These are phyloP conservation scores for Laetiporus sulphureus DNA, from an alignment of 1,284 basidiomycete genomes.

Conservation along the genomic window DNA sequence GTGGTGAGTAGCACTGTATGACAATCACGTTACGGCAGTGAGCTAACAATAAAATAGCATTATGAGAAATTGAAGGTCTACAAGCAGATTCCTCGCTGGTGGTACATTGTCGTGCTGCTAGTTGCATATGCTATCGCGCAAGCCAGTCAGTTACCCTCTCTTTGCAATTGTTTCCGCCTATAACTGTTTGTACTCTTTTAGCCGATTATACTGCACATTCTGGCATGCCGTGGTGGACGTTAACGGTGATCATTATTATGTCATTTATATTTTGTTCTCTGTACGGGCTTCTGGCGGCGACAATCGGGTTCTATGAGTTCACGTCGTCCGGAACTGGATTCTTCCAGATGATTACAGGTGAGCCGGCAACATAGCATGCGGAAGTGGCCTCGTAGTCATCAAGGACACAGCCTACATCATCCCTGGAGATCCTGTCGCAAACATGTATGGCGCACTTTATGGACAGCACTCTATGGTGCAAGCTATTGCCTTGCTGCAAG, in stretches of 20 bases:
- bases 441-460: slow-evolving; percentile 48
- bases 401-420: slow-evolving; percentile 29
- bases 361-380: slow-evolving; percentile 19
- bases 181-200: neutral
- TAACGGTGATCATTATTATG: slow-evolving; percentile 38
- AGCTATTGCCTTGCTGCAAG: slow-evolving; percentile 39
- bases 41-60: slow-evolving; percentile 30
- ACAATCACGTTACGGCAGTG: neutral
- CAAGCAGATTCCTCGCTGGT: slow-evolving; percentile 53
- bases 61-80: slow-evolving; percentile 55
- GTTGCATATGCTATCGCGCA: slow-evolving; percentile 41
- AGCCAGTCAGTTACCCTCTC: slow-evolving; percentile 12
- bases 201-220: slow-evolving; percentile 46
- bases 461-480: slow-evolving; percentile 33
- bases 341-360: slow-evolving; percentile 25
- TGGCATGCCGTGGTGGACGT: slow-evolving; percentile 45
- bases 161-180: neutral
- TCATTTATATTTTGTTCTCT: slow-evolving; percentile 47
- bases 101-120: slow-evolving; percentile 44
- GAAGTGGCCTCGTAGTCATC: neutral
- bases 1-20: slow-evolving; percentile 7
- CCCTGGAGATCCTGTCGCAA: slow-evolving; percentile 38
- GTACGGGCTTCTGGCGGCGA: slow-evolving; percentile 41
- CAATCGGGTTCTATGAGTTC: slow-evolving; percentile 35
- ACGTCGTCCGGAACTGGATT: slow-evolving; percentile 21